Percentiles rank a stretch among this genome's conserved stretches.
Evolutionary conservation across 176 grass and related monocot genomes (phyloP).

Genomic region (Bonia amplexicaulis): DNA sequence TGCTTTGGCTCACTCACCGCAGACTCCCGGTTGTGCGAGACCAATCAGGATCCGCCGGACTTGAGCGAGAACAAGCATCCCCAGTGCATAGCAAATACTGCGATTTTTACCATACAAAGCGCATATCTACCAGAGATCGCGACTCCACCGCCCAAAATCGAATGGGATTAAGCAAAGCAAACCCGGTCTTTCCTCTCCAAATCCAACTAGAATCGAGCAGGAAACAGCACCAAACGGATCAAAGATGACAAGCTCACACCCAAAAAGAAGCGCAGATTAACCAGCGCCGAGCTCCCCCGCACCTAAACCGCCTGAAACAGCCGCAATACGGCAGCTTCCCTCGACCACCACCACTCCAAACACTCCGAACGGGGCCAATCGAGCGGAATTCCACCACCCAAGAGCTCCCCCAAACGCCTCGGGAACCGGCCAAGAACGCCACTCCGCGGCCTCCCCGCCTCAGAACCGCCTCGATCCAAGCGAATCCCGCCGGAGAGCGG

Average conservation of each 20-base stretch:
- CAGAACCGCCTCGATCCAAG: background rate
- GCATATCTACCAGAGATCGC: background rate
- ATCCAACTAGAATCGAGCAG: background rate
- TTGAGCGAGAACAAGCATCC: background rate
- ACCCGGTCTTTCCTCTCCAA: background rate
- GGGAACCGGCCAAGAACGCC: background rate
- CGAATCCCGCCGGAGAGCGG: background rate
- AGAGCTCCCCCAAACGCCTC: background rate
- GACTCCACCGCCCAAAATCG: background rate
- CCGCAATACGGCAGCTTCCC: background rate
- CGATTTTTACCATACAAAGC: background rate
- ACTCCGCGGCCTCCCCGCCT: background rate
- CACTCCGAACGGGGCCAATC: background rate
- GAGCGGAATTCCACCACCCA: background rate
- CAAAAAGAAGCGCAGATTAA: background rate
- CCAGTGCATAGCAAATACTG: background rate
- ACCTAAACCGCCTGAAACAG: background rate
- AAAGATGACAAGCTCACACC: background rate
- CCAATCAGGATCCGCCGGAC: background rate
- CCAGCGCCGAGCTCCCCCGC: background rate
- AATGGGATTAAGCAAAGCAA: background rate
- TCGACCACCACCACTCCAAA: background rate
- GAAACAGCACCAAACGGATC: background rate
- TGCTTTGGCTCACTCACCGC: background rate
- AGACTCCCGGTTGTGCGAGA: background rate